phyloP scores from a whole-genome alignment of 371 early-diverging fungal genomes.

The Mucor indicus region DNA sequence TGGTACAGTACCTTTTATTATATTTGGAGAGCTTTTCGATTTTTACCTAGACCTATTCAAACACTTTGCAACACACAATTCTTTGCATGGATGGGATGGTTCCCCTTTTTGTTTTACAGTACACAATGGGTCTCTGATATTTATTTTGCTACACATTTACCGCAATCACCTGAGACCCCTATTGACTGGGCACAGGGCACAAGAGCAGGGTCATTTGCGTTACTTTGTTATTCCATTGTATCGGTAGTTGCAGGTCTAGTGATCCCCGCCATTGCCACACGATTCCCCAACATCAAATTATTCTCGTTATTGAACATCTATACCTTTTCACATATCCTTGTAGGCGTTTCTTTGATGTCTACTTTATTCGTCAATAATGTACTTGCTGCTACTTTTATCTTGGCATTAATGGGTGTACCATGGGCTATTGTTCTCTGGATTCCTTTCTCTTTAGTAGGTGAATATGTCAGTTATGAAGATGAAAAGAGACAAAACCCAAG shows the following conservation, averaged over 20 bases:
- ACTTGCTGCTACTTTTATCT: constrained; percentile 48
- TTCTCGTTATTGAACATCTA: constrained; percentile 55
- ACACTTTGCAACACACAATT: constrained; percentile 77
- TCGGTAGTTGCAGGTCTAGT: constrained; percentile 57
- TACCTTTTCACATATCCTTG: constrained; percentile 51
- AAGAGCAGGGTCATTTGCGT: constrained; percentile 69
- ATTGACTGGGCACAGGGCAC: constrained; percentile 44
- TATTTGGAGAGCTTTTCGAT: constrained; percentile 58
- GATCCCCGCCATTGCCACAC: constrained; percentile 46
- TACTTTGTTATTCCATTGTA: constrained; percentile 62
- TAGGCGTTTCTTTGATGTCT: constrained; percentile 51
- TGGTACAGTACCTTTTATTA: constrained; percentile 52
- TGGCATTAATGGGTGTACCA: constrained; percentile 63
- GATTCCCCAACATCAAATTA: constrained; percentile 9
- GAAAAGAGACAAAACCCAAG: constrained; percentile 14
- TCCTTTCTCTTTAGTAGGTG: constrained; percentile 75
- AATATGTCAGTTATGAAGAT: constrained; percentile 53
- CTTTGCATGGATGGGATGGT: constrained; percentile 90
- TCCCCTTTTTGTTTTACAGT: constrained; percentile 69
- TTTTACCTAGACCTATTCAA: constrained; percentile 61
- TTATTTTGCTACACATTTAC: constrained; percentile 37
- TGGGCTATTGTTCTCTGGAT: constrained; percentile 78
- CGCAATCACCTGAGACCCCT: constrained; percentile 6
- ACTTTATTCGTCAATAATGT: constrained; percentile 52
- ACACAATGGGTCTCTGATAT: constrained; percentile 58